Conservation (phyloP, 257 asterid species). For the Penstemon eatonii region DNA sequence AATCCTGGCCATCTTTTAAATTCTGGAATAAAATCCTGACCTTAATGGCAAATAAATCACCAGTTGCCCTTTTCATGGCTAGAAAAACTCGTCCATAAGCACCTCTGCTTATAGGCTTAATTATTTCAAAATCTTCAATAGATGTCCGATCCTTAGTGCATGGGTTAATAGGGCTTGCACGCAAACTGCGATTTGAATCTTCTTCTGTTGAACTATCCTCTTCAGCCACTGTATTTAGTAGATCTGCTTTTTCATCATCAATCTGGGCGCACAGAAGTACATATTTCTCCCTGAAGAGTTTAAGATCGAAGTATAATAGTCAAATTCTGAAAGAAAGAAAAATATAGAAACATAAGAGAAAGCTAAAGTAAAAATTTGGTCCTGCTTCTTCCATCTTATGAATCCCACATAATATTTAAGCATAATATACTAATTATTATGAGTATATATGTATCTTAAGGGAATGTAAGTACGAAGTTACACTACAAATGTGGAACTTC, state of each 20-base stretch:
- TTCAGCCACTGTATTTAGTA: constrained; percentile 45
- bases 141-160: constrained; percentile 89
- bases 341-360: background rate
- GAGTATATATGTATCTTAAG: constrained; percentile 13
- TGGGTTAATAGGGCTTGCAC: constrained; percentile 87
- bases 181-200: constrained; percentile 78
- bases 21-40: constrained; percentile 39
- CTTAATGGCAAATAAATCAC: constrained; percentile 97
- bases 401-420: background rate
- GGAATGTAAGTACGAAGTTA: background rate
- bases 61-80: constrained; percentile 94
- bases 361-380: constrained; percentile 19
- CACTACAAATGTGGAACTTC: constrained; percentile 9
- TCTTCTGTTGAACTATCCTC: constrained; percentile 81
- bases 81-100: constrained; percentile 96
- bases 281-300: constrained; percentile 85
- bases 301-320: constrained; percentile 30
- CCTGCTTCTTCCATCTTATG: constrained; percentile 22
- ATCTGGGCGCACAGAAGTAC: constrained; percentile 84
- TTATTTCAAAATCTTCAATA: constrained; percentile 97
- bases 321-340: constrained; percentile 5
- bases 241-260: constrained; percentile 74
- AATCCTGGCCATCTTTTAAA: constrained; percentile 17
- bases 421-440: constrained; percentile 7
- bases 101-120: constrained; percentile 97